Evolutionary conservation across 331 rosid genomes (phyloP).

Genomic region (Quercus phellos): DNA sequence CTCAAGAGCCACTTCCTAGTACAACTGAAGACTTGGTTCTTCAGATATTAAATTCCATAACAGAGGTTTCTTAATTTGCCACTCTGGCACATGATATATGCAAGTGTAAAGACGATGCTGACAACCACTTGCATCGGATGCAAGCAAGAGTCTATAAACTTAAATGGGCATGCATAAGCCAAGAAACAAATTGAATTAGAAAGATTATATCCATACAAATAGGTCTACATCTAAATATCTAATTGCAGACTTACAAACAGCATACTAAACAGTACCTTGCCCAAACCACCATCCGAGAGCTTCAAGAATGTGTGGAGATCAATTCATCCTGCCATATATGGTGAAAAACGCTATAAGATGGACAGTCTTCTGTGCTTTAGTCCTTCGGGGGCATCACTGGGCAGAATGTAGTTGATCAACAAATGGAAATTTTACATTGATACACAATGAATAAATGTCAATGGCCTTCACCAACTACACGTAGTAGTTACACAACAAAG

Average conservation of each 20-base stretch:
- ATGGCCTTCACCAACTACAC: constrained; percentile 10
- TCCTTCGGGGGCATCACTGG: constrained; percentile 10
- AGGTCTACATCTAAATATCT: not conserved
- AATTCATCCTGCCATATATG: not conserved
- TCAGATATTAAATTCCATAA: not conserved
- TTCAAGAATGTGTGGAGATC: not conserved
- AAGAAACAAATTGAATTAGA: not conserved
- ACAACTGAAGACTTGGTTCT: no score
- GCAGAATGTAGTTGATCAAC: constrained; percentile 10
- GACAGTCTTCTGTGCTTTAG: not conserved
- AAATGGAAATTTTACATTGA: constrained; percentile 31
- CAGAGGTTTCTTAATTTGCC: not conserved
- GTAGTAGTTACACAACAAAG: constrained; percentile 1
- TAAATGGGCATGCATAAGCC: not conserved
- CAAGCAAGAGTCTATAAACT: not conserved
- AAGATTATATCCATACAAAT: not conserved
- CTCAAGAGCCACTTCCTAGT: no score
- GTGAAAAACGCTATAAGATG: not conserved
- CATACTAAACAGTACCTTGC: not conserved
- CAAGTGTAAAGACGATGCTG: not conserved
- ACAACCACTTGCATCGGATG: not conserved
- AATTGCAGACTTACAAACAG: not conserved
- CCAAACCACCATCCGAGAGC: not conserved
- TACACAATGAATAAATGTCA: constrained; percentile 23
- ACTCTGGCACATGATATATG: not conserved